A percentile compares a stretch with the other conserved stretches of the same genome.
Evolutionary conservation across 768 basidiomycete species (phyloP).

Genomic region (Mycena leptocephala): DNA sequence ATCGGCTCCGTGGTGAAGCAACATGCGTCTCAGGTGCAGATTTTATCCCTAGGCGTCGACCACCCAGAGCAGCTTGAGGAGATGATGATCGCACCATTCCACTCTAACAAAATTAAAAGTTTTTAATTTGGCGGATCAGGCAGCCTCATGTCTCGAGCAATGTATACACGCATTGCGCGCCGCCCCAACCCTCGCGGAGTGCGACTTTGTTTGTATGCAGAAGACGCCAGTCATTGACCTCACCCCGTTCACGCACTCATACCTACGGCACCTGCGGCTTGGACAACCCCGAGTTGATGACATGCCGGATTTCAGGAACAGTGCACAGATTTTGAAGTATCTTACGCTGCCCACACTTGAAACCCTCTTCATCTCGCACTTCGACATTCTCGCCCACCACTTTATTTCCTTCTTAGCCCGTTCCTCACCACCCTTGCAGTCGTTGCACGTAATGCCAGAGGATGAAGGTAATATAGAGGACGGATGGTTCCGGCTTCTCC

Average conservation of each 20-base stretch:
- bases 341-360: constrained; percentile 9
- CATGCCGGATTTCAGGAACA: not conserved
- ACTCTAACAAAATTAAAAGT: too few relatives aligned
- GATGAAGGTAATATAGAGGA: not conserved
- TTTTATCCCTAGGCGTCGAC: too few relatives aligned
- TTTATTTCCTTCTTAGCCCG: not conserved
- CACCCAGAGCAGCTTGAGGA: too few relatives aligned
- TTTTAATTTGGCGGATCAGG: too few relatives aligned
- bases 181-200: not conserved
- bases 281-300: too few relatives aligned
- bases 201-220: not conserved
- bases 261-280: constrained; percentile 6
- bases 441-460: not conserved
- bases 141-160: not conserved
- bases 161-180: not conserved
- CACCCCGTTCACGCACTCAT: not conserved
- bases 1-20: too few relatives aligned
- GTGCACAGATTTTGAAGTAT: not conserved
- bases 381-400: not conserved
- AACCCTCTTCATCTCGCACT: constrained; percentile 1
- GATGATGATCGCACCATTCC: too few relatives aligned
- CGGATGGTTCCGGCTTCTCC: not conserved
- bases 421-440: not conserved
- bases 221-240: too few relatives aligned
- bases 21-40: too few relatives aligned